phyloP scores from a whole-genome alignment of 169 alveolate genomes.

The Cyclospora cayetanensis region DNA sequence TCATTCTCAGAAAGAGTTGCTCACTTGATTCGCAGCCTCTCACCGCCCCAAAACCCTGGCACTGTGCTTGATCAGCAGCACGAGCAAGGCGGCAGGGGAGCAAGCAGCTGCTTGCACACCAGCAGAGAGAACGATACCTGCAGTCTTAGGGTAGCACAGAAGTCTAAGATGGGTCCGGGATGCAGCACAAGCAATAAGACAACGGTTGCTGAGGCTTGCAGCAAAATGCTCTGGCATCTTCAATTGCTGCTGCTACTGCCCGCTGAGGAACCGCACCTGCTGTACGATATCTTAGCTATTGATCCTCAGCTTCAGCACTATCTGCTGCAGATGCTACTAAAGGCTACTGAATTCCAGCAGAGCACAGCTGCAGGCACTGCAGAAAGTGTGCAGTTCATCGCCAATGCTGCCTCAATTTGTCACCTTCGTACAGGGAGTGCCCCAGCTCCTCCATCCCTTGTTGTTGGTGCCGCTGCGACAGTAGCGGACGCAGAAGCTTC shows the following conservation, averaged over 20 bases:
- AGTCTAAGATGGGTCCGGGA: not conserved
- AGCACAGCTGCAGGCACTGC: slow-evolving; percentile 67
- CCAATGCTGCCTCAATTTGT: slow-evolving; percentile 23
- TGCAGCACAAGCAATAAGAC: not conserved
- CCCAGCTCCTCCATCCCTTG: slow-evolving; percentile 15
- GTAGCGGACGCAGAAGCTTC: not conserved
- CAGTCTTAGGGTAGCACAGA: not conserved
- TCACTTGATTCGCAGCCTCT: too few species aligned
- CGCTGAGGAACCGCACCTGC: slow-evolving; percentile 47
- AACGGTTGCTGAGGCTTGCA: not conserved
- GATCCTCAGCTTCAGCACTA: slow-evolving; percentile 39
- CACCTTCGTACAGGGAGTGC: slow-evolving; percentile 28
- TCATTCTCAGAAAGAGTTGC: too few species aligned
- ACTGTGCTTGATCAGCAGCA: too few species aligned
- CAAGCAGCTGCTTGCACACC: not conserved
- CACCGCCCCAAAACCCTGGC: too few species aligned
- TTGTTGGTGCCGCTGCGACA: slow-evolving; percentile 23
- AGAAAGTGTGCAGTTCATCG: slow-evolving; percentile 18
- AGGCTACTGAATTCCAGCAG: slow-evolving; percentile 21
- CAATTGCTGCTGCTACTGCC: slow-evolving; percentile 66
- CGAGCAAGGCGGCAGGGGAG: not conserved
- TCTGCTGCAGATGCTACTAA: slow-evolving; percentile 15
- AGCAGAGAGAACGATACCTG: too few species aligned
- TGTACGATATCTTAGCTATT: slow-evolving; percentile 27
- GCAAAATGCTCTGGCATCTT: not conserved